Evolutionary conservation across 805 yeast species (phyloP).

Genomic region (Kuraishia floccosa): DNA sequence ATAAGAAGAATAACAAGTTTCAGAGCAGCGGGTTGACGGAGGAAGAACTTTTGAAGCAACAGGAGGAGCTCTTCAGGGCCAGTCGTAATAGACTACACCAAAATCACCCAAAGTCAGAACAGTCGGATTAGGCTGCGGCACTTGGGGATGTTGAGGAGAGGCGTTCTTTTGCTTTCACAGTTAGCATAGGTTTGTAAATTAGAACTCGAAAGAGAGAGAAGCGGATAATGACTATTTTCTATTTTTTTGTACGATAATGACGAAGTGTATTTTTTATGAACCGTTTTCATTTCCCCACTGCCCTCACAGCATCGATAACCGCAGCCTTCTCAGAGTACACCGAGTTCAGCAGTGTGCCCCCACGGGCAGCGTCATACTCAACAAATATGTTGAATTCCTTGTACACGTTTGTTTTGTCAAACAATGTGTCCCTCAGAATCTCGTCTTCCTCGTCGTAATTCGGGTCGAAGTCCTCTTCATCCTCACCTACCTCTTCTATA

Average conservation of each 20-base stretch:
- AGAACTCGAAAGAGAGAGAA: too few species aligned
- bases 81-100: conserved; percentile 21
- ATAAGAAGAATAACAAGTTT: conserved; percentile 83
- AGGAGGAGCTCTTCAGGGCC: conserved; percentile 77
- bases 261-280: neutral
- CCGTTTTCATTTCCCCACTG: too few species aligned
- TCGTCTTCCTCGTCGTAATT: conserved; percentile 9
- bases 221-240: neutral
- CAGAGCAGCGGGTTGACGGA: conserved; percentile 88
- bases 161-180: too few species aligned
- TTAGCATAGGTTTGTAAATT: too few species aligned
- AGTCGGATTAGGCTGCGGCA: neutral
- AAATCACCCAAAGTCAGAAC: conserved; percentile 2
- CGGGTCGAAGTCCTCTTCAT: conserved; percentile 18
- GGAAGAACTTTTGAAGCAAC: conserved; percentile 85
- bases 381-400: neutral
- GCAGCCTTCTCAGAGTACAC: too few species aligned
- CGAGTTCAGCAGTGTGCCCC: too few species aligned
- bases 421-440: too few species aligned
- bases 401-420: neutral
- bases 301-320: too few species aligned
- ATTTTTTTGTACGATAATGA: neutral
- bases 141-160: too few species aligned
- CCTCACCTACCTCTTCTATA: conserved; percentile 15
- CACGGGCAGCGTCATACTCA: too few species aligned